Percentiles rank a stretch among this genome's conserved stretches.
phyloP scores from a whole-genome alignment of 352 stramenopile genomes.

The Plasmopara halstedii region DNA sequence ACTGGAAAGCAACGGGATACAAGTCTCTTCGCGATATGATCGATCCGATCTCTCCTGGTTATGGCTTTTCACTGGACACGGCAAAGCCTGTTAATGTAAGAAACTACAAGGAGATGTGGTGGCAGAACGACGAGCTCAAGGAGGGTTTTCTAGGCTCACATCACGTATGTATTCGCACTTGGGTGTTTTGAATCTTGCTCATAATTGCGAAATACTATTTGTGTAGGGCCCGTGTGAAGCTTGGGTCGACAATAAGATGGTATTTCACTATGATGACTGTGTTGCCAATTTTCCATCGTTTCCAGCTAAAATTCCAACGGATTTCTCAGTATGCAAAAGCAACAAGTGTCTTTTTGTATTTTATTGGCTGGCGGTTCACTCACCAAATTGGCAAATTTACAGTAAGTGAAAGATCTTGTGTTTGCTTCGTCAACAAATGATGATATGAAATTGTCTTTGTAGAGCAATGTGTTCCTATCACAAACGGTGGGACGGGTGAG shows the following conservation, averaged over 20 bases:
- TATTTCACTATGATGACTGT: conserved; percentile 46
- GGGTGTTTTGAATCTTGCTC: not conserved
- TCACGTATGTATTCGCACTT: conserved; percentile 15
- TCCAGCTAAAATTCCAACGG: conserved; percentile 38
- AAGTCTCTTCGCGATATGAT: conserved; percentile 32
- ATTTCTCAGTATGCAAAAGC: conserved; percentile 40
- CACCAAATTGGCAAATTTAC: conserved; percentile 35
- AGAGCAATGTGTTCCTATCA: conserved; percentile 30
- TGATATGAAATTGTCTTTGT: not conserved
- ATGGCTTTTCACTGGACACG: conserved; percentile 20
- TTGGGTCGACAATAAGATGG: conserved; percentile 37
- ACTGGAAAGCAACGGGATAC: conserved; percentile 24
- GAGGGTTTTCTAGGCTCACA: conserved; percentile 33
- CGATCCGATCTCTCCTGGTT: conserved; percentile 23
- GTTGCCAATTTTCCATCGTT: conserved; percentile 24
- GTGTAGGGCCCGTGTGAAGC: conserved; percentile 35
- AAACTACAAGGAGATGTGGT: conserved; percentile 23
- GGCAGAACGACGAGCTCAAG: conserved; percentile 35
- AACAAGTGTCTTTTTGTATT: conserved; percentile 35
- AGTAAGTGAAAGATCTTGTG: conserved; percentile 14
- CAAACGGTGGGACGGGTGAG: conserved; percentile 7
- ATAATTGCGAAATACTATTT: not conserved
- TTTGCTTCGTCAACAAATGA: not conserved
- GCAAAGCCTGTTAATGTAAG: conserved; percentile 25
- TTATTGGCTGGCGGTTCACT: conserved; percentile 45